A percentile compares a stretch with the other conserved stretches of the same genome.
phyloP scores from a whole-genome alignment of 2,329 filamentous ascomycete species.

The Corinectria fuckeliana region DNA sequence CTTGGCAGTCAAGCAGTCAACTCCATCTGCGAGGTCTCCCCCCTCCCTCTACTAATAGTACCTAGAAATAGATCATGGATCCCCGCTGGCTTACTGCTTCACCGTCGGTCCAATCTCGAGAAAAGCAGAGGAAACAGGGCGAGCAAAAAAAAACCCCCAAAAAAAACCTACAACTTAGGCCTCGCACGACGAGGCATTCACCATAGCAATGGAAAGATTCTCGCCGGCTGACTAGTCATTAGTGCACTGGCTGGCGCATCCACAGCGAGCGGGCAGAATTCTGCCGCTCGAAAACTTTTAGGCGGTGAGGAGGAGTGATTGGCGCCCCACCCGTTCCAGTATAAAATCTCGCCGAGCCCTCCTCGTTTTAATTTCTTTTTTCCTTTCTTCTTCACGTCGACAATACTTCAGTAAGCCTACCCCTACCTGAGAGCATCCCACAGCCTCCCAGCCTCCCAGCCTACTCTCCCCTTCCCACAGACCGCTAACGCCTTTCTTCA shows the following conservation, averaged over 20 bases:
- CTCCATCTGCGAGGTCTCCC: not conserved
- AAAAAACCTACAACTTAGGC: not conserved
- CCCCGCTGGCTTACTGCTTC: slow-evolving; percentile 1
- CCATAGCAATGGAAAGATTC: not conserved
- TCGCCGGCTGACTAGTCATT: slow-evolving; percentile 7
- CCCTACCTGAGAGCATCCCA: slow-evolving; percentile 43
- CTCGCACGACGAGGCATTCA: slow-evolving; percentile 13
- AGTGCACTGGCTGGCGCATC: too few relatives aligned
- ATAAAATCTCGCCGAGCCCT: slow-evolving; percentile 48
- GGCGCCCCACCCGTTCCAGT: slow-evolving; percentile 36
- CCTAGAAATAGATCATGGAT: too few relatives aligned
- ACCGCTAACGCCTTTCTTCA: slow-evolving; percentile 31
- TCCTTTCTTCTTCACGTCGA: slow-evolving; percentile 65
- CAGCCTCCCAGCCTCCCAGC: too few relatives aligned
- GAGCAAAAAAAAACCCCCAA: not conserved
- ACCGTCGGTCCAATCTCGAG: slow-evolving; percentile 8
- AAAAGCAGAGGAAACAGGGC: not conserved
- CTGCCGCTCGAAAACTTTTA: slow-evolving; percentile 42
- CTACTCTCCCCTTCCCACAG: slow-evolving; percentile 13
- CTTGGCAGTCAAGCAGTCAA: too few relatives aligned
- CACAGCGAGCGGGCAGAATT: slow-evolving; percentile 15
- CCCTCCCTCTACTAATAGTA: too few relatives aligned
- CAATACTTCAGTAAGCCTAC: slow-evolving; percentile 63
- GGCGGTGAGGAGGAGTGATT: slow-evolving; percentile 42
- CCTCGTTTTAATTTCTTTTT: slow-evolving; percentile 47